Evolutionary conservation across 768 basidiomycete genomes (phyloP).

Genomic region (Tricholomella constricta): DNA sequence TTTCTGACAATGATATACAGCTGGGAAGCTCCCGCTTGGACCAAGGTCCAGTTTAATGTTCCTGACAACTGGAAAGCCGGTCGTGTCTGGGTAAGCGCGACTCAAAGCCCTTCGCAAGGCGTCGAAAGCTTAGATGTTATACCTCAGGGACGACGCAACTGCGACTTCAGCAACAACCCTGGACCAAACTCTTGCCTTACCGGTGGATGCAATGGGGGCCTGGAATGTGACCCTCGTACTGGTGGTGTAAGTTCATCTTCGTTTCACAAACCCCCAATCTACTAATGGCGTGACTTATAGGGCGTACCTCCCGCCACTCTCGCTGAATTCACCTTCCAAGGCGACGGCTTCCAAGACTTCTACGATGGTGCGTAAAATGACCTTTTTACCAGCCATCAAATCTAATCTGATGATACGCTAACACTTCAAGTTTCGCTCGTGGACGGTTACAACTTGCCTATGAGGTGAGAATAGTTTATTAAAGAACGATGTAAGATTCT

Average conservation of each 20-base stretch:
- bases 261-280: neutral
- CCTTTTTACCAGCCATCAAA: no score
- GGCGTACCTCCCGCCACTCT: slow-evolving; percentile 66
- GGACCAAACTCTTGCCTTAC: slow-evolving; percentile 58
- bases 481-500: neutral
- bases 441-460: slow-evolving; percentile 66
- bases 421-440: slow-evolving; percentile 55
- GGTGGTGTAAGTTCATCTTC: slow-evolving; percentile 41
- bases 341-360: slow-evolving; percentile 45
- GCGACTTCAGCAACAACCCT: slow-evolving; percentile 53
- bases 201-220: slow-evolving; percentile 70
- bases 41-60: slow-evolving; percentile 39
- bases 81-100: slow-evolving; percentile 39
- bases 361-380: slow-evolving; percentile 61
- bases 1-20: slow-evolving; percentile 10
- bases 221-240: slow-evolving; percentile 49
- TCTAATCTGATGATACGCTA: no score
- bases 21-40: slow-evolving; percentile 31
- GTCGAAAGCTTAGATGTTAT: neutral
- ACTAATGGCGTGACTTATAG: slow-evolving; percentile 22
- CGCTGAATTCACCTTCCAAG: slow-evolving; percentile 63
- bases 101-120: neutral
- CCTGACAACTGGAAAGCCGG: slow-evolving; percentile 52
- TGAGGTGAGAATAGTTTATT: slow-evolving; percentile 24
- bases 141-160: slow-evolving; percentile 61